A percentile compares a stretch with the other conserved stretches of the same genome.
phyloP scores from a whole-genome alignment of 768 basidiomycete species.

The Trametes punicea region DNA sequence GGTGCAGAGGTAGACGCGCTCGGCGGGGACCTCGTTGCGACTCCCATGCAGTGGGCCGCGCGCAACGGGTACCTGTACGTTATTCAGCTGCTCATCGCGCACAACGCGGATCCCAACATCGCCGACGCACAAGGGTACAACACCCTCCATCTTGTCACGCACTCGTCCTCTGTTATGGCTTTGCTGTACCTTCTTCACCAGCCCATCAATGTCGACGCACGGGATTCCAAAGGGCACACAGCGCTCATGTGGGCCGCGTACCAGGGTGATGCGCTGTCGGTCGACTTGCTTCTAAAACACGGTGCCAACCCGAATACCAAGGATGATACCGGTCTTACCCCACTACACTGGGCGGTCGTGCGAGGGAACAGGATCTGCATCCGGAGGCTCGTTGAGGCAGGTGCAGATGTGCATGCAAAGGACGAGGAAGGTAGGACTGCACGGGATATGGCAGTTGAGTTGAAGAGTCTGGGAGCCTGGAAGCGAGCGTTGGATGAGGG shows the following conservation, averaged over 20 bases:
- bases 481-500: slow-evolving; percentile 86
- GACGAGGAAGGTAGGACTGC: slow-evolving; percentile 86
- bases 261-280: slow-evolving; percentile 94
- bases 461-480: slow-evolving; percentile 90
- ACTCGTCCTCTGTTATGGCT: slow-evolving; percentile 93
- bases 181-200: slow-evolving; percentile 89
- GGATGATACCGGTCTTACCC: slow-evolving; percentile 81
- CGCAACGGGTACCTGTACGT: slow-evolving; percentile 96
- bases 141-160: slow-evolving; percentile 90
- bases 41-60: slow-evolving; percentile 97
- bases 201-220: slow-evolving; percentile 86
- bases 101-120: slow-evolving; percentile 91
- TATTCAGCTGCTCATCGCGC: slow-evolving; percentile 84
- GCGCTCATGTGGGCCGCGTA: slow-evolving; percentile 99
- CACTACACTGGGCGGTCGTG: slow-evolving; percentile 97
- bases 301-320: slow-evolving; percentile 75
- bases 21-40: slow-evolving; percentile 92
- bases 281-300: slow-evolving; percentile 84
- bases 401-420: slow-evolving; percentile 75
- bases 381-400: slow-evolving; percentile 78
- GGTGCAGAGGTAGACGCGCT: slow-evolving; percentile 94
- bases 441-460: slow-evolving; percentile 90
- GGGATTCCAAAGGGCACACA: slow-evolving; percentile 91
- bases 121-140: slow-evolving; percentile 95
- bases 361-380: slow-evolving; percentile 90